Evolutionary conservation across 768 basidiomycete species (phyloP), one percentile per base, ranked within the genome.

Genomic region (Daedalea quercina): DNA sequence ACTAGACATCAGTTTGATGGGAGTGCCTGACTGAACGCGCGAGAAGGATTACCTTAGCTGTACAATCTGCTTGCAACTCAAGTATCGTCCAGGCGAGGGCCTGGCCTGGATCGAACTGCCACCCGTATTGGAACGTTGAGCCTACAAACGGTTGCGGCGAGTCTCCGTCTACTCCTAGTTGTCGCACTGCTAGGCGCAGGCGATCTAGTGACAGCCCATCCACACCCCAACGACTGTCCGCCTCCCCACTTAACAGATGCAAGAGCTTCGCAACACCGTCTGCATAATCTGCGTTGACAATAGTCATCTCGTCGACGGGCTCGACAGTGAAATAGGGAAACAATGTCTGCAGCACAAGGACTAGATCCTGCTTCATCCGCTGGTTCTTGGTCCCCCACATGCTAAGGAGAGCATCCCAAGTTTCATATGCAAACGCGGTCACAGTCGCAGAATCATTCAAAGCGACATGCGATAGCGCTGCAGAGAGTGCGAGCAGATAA

Each of bases 321-420:
- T 54, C 44, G 11, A 54, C 47, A 4, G 51, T 41, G 7, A 69
- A 28, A 74, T 69, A 93, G 0, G 89, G 89, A 41, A 94, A 78
- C 3, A 96, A 72, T 13, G 76, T 72, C 17, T 80, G 79, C 19
- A 96, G 68, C 22, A 90, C 75, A n/a, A 84, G 76, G 25, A 94
- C 72, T 17, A 97, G 71, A 42, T 82, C 78, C 65, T 94, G 93
- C 64, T 94, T 93, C 58, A 87, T 70, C 8, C 74, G 66, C 54
- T 79, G 83, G 65, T 83, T 85, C 69, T 90, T 92, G 17, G 86
- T 86, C 1, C 76, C 74, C 92, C 92, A 96, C 23, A 95, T 68
- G 1, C 69, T 69, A 2, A 93, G 73, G 4, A 97, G 62, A 2
- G 67, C 66, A 44, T 80, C 69, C 83, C 93, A 90, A 1, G 84